Evolutionary conservation across 139 green algal species (phyloP).

Genomic region (Raphidocelis subcapitata): DNA sequence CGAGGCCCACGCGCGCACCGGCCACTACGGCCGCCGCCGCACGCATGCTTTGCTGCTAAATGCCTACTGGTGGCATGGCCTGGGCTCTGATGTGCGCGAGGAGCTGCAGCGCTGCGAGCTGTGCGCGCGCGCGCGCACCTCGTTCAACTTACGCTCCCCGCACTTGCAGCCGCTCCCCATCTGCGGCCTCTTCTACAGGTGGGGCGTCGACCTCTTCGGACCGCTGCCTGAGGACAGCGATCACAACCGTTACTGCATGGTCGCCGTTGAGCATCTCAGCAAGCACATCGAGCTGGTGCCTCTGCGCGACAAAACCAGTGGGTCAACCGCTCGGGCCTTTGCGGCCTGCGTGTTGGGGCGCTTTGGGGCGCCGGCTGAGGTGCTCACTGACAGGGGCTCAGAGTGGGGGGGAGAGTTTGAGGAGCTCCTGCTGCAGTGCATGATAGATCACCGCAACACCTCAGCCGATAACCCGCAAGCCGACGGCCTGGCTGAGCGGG

Average conservation of each 20-base stretch:
- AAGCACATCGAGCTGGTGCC: conserved; percentile 30
- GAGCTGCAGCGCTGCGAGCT: background rate
- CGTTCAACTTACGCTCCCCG: background rate
- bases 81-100: background rate
- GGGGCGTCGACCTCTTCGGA: conserved; percentile 14
- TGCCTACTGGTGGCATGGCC: conserved; percentile 15
- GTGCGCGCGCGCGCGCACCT: background rate
- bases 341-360: conserved; percentile 10
- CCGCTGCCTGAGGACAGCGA: background rate
- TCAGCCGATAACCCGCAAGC: conserved; percentile 26
- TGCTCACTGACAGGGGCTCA: conserved; percentile 35
- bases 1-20: background rate
- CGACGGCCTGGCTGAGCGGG: conserved; percentile 28
- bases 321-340: conserved; percentile 4
- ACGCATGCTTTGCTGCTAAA: background rate
- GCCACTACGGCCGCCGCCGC: conserved; percentile 11
- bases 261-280: conserved; percentile 33
- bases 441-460: conserved; percentile 36
- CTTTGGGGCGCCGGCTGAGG: conserved; percentile 26
- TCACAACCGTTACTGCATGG: conserved; percentile 31
- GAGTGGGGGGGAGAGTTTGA: conserved; percentile 35
- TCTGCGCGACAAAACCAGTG: conserved; percentile 14
- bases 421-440: conserved; percentile 5
- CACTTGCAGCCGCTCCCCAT: conserved; percentile 17
- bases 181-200: conserved; percentile 22